Conservation (phyloP, 192 early-diverging fungal species). For the Linnemannia hyalina region DNA sequence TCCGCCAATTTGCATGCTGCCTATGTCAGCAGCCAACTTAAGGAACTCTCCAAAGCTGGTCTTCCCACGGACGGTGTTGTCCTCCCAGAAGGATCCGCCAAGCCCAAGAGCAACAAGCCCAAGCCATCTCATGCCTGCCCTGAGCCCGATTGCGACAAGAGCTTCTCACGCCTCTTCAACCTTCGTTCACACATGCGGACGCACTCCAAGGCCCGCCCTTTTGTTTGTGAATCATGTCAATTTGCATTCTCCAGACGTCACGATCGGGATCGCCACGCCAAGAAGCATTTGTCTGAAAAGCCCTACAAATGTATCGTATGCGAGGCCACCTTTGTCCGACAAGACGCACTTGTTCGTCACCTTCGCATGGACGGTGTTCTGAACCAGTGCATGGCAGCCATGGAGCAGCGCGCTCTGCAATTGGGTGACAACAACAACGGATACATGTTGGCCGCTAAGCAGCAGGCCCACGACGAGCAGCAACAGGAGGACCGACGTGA, state of each 20-base stretch:
- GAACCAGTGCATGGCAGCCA: conserved; percentile 53
- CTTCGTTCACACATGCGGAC: conserved; percentile 83
- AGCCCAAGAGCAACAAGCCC: conserved; percentile 37
- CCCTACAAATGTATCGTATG: conserved; percentile 74
- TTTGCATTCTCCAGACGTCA: conserved; percentile 83
- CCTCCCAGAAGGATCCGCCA: neutral
- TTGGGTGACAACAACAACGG: conserved; percentile 25
- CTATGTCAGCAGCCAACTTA: conserved; percentile 44
- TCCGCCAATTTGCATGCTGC: conserved; percentile 53
- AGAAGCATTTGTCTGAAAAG: conserved; percentile 71
- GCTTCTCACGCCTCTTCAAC: conserved; percentile 89
- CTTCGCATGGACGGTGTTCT: conserved; percentile 54
- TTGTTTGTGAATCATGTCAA: conserved; percentile 73
- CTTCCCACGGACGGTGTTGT: conserved; percentile 22
- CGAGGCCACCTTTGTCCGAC: conserved; percentile 53
- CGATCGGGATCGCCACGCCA: conserved; percentile 81
- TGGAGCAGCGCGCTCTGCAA: conserved; percentile 48
- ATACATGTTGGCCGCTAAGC: conserved; percentile 52
- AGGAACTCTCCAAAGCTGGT: conserved; percentile 38
- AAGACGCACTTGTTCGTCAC: conserved; percentile 51
- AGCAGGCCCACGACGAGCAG: conserved; percentile 49
- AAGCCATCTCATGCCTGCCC: conserved; percentile 64
- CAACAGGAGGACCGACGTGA: conserved; percentile 26
- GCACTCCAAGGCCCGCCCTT: conserved; percentile 80
- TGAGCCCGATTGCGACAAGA: conserved; percentile 81